Base-by-base conservation (phyloP, 306 rosid genomes). In the Citrullus colocynthis region DNA sequence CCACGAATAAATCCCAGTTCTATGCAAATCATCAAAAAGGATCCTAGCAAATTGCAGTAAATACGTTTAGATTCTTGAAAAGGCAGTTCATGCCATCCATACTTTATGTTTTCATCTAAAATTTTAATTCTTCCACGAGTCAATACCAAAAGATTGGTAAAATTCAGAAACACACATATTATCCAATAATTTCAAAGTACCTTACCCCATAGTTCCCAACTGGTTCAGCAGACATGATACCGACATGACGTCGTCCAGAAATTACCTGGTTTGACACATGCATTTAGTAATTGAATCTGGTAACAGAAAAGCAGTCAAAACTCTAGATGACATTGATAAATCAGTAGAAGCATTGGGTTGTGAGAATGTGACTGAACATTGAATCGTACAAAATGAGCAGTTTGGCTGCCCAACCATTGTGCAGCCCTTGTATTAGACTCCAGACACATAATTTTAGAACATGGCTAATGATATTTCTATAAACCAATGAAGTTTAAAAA, bases 171-270 rank as follows among this genome's bases (percentile, higher is more conserved):
- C 15, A 17, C 5, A 3, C 20, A 42, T 67, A 2, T 30, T 74
- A 51, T 30, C 62, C 2, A 52, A 17, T 55, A 16, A 51, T 39
- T 54, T 83, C 76, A 65, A n/a, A 78, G 84, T 90, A 94, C 95
- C 97, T 88, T 81, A 94, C 87, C 91, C 97, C 97, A 80, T 91
- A 94, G 96, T 90, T 94, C 74, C 97, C 95, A 54, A 91, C 91
- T 49, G 87, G 96, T 78, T 91, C 96, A 30, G 91, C 91, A 36
- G 95, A 89, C 96, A 91, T 90, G 74, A 94, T 94, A 69, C 93
- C 92, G 41, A 91, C 92, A 30, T 86, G 90, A 54, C 89, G 88
- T 85, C 93, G 83, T 63, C 98, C 96, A 3, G 85, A 88, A 79
- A 93, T 93, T 80, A 89, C 97, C 93, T 93, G 71, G 45, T 48